Conservation (phyloP, 2,329 filamentous ascomycete genomes). For the Neonectria faginata region DNA sequence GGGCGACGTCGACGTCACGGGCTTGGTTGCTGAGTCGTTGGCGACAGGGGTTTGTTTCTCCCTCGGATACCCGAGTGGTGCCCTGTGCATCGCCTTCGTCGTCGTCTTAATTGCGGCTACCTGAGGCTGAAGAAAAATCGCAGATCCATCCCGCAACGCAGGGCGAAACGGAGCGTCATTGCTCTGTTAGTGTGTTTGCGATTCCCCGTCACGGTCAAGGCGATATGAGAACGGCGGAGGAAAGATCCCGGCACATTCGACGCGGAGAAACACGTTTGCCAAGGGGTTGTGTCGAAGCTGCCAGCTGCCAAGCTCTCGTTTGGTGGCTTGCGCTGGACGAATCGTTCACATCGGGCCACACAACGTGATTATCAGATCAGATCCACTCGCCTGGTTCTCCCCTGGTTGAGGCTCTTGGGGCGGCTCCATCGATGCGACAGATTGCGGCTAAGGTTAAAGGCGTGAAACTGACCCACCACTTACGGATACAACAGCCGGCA, state of each 20-base stretch:
- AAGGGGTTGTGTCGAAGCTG: not conserved
- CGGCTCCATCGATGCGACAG: slow-evolving; percentile 37
- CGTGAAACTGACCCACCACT: slow-evolving; percentile 28
- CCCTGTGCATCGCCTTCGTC: slow-evolving; percentile 9
- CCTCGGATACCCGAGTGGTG: slow-evolving; percentile 13
- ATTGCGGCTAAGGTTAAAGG: slow-evolving; percentile 27
- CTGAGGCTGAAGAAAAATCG: slow-evolving; percentile 17
- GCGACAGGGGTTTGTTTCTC: not conserved
- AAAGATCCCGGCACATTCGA: not conserved
- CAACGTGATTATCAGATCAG: slow-evolving; percentile 40
- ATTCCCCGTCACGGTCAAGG: not conserved
- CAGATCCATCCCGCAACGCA: slow-evolving; percentile 3
- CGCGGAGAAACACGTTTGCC: not conserved
- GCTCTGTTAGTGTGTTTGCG: not conserved
- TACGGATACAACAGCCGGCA: slow-evolving; percentile 39
- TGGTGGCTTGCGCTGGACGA: slow-evolving; percentile 33
- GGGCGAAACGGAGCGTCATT: slow-evolving; percentile 16
- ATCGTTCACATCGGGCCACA: slow-evolving; percentile 32
- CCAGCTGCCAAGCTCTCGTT: not conserved
- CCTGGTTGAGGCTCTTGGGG: slow-evolving; percentile 34
- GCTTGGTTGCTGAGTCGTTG: not conserved
- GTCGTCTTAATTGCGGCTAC: slow-evolving; percentile 15
- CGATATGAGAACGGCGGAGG: not conserved
- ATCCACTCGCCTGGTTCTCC: slow-evolving; percentile 33
- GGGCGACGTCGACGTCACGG: slow-evolving; percentile 19